A percentile compares a stretch with the other conserved stretches of the same genome.
These are phyloP conservation scores for Podospora fimiseda DNA, from an alignment of 495 filamentous ascomycete genomes.

Conservation along the genomic window DNA sequence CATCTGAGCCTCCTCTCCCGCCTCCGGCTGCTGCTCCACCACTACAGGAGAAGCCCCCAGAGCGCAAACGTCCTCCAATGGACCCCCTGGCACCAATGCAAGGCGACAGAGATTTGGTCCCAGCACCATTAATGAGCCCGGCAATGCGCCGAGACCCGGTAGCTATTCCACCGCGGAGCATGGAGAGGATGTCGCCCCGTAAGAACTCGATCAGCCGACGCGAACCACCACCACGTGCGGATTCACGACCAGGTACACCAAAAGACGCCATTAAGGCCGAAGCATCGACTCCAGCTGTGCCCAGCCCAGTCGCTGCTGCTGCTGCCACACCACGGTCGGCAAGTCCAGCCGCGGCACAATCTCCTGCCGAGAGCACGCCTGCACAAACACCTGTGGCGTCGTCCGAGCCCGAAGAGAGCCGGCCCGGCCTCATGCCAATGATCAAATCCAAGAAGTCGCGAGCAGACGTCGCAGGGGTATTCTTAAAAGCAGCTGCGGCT, in stretches of 20 bases:
- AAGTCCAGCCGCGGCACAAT: constrained; percentile 16
- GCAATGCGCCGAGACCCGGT: constrained; percentile 38
- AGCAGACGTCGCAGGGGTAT: constrained; percentile 65
- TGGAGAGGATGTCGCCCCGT: constrained; percentile 36
- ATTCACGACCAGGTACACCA: constrained; percentile 7
- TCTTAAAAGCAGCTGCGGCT: constrained; percentile 80
- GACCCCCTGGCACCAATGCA: constrained; percentile 39
- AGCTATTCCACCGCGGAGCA: constrained; percentile 36
- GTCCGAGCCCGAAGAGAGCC: constrained; percentile 43
- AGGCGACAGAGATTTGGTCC: constrained; percentile 41
- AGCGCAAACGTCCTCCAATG: constrained; percentile 49
- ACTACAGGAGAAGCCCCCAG: constrained; percentile 40
- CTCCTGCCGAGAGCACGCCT: constrained; percentile 16
- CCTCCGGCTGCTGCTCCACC: constrained; percentile 19
- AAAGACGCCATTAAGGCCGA: constrained; percentile 19
- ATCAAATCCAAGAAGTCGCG: constrained; percentile 66
- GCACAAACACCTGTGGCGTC: constrained; percentile 20
- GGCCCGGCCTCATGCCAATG: constrained; percentile 86
- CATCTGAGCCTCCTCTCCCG: constrained; percentile 27
- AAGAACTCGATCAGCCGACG: constrained; percentile 29
- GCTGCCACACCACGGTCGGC: constrained; percentile 7
- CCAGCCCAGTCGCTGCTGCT: constrained; percentile 12
- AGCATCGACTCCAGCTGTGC: background rate
- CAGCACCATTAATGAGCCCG: constrained; percentile 49
- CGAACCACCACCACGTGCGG: constrained; percentile 13